Base-by-base conservation (phyloP, 441 rosid species). In the Populus hybrid region DNA sequence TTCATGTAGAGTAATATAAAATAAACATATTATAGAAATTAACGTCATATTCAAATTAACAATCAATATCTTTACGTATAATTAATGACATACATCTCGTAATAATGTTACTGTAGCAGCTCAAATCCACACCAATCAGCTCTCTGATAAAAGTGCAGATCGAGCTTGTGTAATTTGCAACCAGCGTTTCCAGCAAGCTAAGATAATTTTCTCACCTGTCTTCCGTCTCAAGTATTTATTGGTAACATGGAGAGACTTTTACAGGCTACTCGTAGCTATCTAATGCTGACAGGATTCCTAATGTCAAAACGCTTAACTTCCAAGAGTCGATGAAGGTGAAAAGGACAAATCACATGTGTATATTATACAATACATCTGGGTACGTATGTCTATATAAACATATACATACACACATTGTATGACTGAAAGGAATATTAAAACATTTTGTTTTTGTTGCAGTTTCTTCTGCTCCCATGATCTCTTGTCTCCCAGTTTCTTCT, bases 401-500 rank as follows among this genome's bases (percentile, higher is more conserved):
- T 1, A n/a, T 20, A 59, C 1, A n/a, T 3, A 6, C 9, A n/a
- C 63, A 20, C 26, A 21, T 23, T 2, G 5, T 2, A 3, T n/a
- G n/a, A 61, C 23, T 61, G 3, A 61, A 3, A 23, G 23, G 65
- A 9, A 61, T 10, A 21, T 21, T n/a, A 9, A n/a, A n/a, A 63
- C 66, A 21, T 63, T 9, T 63, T 23, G 28, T 63, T 63, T 21
- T 23, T 63, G 66, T 10, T 26, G 36, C 28, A 67, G 28, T 76
- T 79, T 57, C 72, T 72, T 72, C 69, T 40, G 70, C 73, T 72
- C 76, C 81, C 86, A 85, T 71, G 85, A 88, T 83, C 82, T 73
- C 73, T 34, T 86, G 90, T 83, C 85, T 77, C 87, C 83, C 83
- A 0, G 26, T 66, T 69, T 78, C 86, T 79, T 78, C 20, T 73